A percentile compares a stretch with the other conserved stretches of the same genome.
Conservation (phyloP, 129 eudicot species). For the Gnaphalium uliginosum region DNA sequence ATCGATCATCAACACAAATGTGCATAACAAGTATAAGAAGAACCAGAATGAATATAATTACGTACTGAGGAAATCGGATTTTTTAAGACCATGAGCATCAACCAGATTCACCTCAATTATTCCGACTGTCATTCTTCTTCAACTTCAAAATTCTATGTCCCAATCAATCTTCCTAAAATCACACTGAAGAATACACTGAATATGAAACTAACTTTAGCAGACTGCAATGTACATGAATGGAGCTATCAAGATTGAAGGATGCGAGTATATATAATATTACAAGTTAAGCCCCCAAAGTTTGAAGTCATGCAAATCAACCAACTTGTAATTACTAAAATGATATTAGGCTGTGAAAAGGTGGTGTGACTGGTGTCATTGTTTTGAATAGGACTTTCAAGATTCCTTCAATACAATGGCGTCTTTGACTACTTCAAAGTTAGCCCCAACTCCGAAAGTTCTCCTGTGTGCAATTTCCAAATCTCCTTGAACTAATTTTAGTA, state of each 20-base stretch:
- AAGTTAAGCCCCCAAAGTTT: constrained; percentile 3
- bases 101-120: constrained; percentile 61
- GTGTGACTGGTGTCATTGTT: constrained; percentile 15
- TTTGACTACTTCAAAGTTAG: constrained; percentile 20
- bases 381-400: constrained; percentile 18
- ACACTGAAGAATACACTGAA: neutral
- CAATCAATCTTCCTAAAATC: neutral
- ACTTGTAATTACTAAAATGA: neutral
- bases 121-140: constrained; percentile 50
- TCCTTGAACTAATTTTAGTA: neutral
- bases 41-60: neutral
- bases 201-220: constrained; percentile 17
- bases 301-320: neutral
- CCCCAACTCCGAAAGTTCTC: neutral
- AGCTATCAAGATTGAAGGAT: constrained; percentile 7
- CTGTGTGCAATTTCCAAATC: neutral
- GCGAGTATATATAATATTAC: constrained; percentile 8
- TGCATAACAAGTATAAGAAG: neutral
- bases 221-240: neutral
- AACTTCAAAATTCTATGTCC: neutral
- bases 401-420: constrained; percentile 10
- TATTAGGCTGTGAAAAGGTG: constrained; percentile 9
- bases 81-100: constrained; percentile 58
- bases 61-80: constrained; percentile 55
- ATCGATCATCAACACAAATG: neutral